Evolutionary conservation across 2,329 filamentous ascomycete genomes (phyloP).

Genomic region (Fusarium sp.): DNA sequence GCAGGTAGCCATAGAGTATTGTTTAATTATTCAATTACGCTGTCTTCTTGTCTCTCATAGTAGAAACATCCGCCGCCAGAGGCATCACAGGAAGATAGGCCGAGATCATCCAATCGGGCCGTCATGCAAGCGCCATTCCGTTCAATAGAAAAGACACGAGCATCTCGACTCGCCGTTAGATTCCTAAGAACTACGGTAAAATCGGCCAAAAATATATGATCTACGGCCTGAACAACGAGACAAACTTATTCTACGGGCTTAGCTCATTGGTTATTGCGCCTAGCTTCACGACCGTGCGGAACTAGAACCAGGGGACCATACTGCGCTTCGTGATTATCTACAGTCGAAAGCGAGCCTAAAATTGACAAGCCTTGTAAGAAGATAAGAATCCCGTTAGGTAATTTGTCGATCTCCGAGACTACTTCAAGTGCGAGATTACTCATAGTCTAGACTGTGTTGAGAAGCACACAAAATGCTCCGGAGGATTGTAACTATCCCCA

Average conservation of each 20-base stretch:
- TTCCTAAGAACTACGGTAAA: not conserved
- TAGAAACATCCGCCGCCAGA: not conserved
- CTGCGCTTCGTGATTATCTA: not conserved
- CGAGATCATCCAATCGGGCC: not conserved
- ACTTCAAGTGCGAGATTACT: not conserved
- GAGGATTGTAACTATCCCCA: not conserved
- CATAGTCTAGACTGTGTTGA: not conserved
- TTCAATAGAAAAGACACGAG: not conserved
- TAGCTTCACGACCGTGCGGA: not conserved
- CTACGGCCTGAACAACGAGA: not conserved
- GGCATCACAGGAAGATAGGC: not conserved
- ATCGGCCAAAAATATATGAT: conserved; percentile 1
- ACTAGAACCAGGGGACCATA: not conserved
- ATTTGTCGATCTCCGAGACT: not conserved
- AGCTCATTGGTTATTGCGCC: not conserved
- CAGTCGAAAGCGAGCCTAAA: not conserved
- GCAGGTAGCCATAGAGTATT: not conserved
- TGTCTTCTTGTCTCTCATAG: not conserved
- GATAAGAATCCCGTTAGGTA: not conserved
- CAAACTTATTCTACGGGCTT: not conserved
- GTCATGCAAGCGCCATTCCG: not conserved
- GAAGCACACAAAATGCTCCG: not conserved
- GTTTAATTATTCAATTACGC: not conserved
- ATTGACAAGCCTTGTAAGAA: not conserved
- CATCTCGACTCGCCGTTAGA: not conserved